Percentiles rank a stretch among this genome's conserved stretches.
phyloP scores from a whole-genome alignment of 768 basidiomycete species.

The Phanerodontia chrysosporium region DNA sequence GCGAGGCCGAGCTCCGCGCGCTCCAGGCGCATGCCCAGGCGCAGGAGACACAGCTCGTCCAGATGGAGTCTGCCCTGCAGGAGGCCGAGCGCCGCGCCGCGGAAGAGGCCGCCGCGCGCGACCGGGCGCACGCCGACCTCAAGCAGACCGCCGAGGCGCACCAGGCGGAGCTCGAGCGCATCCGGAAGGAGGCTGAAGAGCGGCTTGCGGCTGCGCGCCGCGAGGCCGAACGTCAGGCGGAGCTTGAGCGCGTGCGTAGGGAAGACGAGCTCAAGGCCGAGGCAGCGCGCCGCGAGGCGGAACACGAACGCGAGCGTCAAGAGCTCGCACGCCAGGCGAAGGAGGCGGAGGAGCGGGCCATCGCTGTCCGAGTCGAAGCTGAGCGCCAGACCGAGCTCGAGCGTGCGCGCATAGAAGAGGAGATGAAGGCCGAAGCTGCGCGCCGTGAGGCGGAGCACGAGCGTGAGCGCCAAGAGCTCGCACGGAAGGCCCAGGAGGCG shows the following conservation, averaged over 20 bases:
- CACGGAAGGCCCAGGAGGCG: no score
- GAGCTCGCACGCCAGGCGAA: background rate
- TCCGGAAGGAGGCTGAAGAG: constrained; percentile 9
- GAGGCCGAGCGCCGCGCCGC: constrained; percentile 17
- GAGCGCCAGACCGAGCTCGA: background rate
- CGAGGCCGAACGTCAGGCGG: background rate
- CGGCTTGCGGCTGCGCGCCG: constrained; percentile 2
- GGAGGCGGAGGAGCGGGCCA: background rate
- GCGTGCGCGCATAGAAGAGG: background rate
- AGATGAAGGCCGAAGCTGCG: no score
- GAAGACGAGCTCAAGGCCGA: background rate
- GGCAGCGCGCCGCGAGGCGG: background rate
- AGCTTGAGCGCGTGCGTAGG: background rate
- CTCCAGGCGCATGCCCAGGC: constrained; percentile 7
- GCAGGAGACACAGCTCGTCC: constrained; percentile 27
- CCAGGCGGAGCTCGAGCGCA: constrained; percentile 7
- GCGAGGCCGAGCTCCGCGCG: background rate
- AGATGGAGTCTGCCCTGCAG: constrained; percentile 3
- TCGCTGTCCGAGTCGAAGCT: no score
- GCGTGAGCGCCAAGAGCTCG: no score
- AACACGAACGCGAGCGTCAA: background rate
- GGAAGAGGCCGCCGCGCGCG: constrained; percentile 32
- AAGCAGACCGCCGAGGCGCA: background rate
- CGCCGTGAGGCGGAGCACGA: no score
- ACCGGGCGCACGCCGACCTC: background rate